Base-by-base conservation (phyloP, 345 rosid genomes). In the Murraya paniculata region DNA sequence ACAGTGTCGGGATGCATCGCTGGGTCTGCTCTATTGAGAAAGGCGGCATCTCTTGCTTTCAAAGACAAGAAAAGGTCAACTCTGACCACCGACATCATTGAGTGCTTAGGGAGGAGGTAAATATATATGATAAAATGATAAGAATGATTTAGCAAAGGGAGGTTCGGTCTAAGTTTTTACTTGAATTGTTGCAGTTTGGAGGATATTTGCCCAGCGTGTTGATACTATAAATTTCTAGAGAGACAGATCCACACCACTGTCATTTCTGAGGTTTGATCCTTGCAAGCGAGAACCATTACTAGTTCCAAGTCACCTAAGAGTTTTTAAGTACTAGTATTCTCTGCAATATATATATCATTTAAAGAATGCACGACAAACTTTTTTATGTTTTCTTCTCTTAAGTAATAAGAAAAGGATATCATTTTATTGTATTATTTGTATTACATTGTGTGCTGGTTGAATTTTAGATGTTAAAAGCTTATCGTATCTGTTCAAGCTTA, bases 1-100 rank as follows among this genome's bases (percentile, higher is more conserved):
- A 86, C 89, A 0, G 72, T 96, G 71, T 80, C 90, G 80, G 98
- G 95, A n/a, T 94, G 97, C 90, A 89, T 92, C 72, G 98, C 97
- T 50, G 99, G 90, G 31, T 92, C 95, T 75, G 89, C 91, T 79
- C 78, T 96, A n/a, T 64, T 94, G 82, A 91, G 99, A 85, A 96
- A 88, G 83, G 98, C 97, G 0, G 97, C 99, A 58, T 82, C 89
- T 74, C 86, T 87, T 45, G 98, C 99, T 70, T 94, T 94, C 59
- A 80, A 78, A 72, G 79, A 79, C 24, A 89, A 84, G 81, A 91
- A 87, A 81, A 88, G 98, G 72, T 91, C 99, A 60, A 92, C 99
- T 71, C 95, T 96, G 55, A 91, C 98, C 18, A 82, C 86, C 2
- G 97, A 94, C 81, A 92, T 96, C 78, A 94, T 96, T 3, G 89